A percentile compares a stretch with the other conserved stretches of the same genome.
Evolutionary conservation across 163 green algal genomes (phyloP).

Genomic region (Scenedesmus sp.): DNA sequence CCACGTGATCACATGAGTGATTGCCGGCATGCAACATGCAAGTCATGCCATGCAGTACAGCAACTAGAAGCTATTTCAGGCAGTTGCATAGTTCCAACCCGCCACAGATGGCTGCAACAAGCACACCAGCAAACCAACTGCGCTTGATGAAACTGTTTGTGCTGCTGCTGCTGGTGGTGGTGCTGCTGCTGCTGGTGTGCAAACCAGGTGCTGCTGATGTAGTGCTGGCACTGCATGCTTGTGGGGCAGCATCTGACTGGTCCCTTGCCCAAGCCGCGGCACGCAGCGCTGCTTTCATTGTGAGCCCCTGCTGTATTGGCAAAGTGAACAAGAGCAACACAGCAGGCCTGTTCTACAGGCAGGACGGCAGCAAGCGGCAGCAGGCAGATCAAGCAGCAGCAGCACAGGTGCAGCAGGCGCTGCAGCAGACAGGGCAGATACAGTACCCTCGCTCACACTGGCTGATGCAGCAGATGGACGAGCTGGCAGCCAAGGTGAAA

Average conservation of each 20-base stretch:
- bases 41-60: no score
- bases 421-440: neutral
- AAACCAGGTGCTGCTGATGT: slow-evolving; percentile 63
- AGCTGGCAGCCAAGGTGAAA: neutral
- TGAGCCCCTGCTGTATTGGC: slow-evolving; percentile 75
- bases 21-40: no score
- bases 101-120: no score
- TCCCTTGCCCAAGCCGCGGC: slow-evolving; percentile 58
- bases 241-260: slow-evolving; percentile 73
- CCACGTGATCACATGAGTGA: no score
- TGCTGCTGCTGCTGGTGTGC: neutral
- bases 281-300: slow-evolving; percentile 60
- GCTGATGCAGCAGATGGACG: slow-evolving; percentile 11
- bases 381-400: neutral
- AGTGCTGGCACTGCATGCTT: slow-evolving; percentile 75
- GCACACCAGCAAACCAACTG: no score
- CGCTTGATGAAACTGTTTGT: neutral
- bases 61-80: no score
- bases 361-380: neutral
- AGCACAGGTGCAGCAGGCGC: neutral
- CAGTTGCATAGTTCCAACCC: no score
- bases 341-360: neutral
- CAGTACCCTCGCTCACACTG: slow-evolving; percentile 19
- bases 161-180: neutral
- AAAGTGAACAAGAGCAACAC: slow-evolving; percentile 52